phyloP scores from a whole-genome alignment of 192 early-diverging fungal species.

The Allomyces macrogynus region DNA sequence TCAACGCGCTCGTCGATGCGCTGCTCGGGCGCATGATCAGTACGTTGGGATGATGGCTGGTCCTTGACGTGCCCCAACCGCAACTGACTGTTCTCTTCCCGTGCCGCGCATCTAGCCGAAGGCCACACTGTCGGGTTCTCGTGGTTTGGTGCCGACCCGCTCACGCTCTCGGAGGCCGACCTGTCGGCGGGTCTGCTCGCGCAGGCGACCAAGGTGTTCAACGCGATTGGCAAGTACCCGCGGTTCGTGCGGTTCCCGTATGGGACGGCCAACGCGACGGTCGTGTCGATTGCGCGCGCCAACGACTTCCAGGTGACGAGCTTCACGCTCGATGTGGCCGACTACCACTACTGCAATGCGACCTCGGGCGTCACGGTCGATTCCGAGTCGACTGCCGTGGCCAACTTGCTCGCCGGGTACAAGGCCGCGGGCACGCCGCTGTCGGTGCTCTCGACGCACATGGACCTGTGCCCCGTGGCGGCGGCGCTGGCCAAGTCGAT shows the following conservation, averaged over 20 bases:
- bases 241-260: background rate
- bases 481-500: background rate
- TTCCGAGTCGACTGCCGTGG: no score
- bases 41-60: no score
- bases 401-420: no score
- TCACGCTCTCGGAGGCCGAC: background rate
- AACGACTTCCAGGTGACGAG: no score
- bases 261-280: background rate
- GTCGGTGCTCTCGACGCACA: no score
- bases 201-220: background rate
- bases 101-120: background rate
- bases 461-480: background rate
- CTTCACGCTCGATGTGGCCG: no score
- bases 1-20: background rate
- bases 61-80: no score
- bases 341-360: no score
- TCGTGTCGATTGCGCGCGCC: background rate
- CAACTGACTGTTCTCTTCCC: no score
- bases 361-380: no score
- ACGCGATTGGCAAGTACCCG: background rate
- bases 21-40: background rate
- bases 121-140: background rate
- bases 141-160: background rate
- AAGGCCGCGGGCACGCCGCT: no score
- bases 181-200: background rate